Evolutionary conservation across 2,329 filamentous ascomycete species (phyloP).

Genomic region (Decorospora gaudefroyi): DNA sequence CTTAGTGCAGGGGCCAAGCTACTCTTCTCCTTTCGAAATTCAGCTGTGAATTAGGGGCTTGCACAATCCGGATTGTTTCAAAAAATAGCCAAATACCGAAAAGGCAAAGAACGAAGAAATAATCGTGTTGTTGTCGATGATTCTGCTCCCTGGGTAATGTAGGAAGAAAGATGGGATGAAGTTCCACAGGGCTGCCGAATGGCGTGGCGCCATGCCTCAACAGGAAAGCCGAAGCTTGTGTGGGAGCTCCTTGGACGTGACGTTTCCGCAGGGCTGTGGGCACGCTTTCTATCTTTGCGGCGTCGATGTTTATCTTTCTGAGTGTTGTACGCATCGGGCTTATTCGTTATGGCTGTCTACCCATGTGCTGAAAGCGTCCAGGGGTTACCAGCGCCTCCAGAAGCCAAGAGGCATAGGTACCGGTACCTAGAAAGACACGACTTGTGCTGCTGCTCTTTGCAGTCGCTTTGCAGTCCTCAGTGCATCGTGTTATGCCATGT

Average conservation of each 20-base stretch:
- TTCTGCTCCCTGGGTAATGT: not conserved
- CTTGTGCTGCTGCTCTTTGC: too few species aligned
- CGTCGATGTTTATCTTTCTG: not conserved
- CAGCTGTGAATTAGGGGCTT: too few species aligned
- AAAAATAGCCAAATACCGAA: too few species aligned
- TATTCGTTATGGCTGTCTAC: too few species aligned
- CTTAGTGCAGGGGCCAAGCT: conserved; percentile 73
- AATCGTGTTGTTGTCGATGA: not conserved
- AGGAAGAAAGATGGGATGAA: conserved; percentile 4
- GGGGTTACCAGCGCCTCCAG: too few species aligned
- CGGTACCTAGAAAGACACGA: too few species aligned
- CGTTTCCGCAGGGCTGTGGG: not conserved
- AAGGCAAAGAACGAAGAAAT: too few species aligned
- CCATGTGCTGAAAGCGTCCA: too few species aligned
- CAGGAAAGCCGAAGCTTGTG: conserved; percentile 2
- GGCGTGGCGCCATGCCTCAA: conserved; percentile 8
- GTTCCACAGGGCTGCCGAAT: not conserved
- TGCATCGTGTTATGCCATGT: too few species aligned
- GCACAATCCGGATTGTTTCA: too few species aligned
- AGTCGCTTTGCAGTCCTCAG: too few species aligned
- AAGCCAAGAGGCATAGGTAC: too few species aligned
- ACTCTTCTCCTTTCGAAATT: conserved; percentile 35
- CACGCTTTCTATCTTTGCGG: not conserved
- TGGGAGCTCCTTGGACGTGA: conserved; percentile 1
- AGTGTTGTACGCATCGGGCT: not conserved